Percentiles rank a stretch among this genome's conserved stretches.
Conservation (phyloP, 768 basidiomycete species). For the Leccinum ochraceum region DNA sequence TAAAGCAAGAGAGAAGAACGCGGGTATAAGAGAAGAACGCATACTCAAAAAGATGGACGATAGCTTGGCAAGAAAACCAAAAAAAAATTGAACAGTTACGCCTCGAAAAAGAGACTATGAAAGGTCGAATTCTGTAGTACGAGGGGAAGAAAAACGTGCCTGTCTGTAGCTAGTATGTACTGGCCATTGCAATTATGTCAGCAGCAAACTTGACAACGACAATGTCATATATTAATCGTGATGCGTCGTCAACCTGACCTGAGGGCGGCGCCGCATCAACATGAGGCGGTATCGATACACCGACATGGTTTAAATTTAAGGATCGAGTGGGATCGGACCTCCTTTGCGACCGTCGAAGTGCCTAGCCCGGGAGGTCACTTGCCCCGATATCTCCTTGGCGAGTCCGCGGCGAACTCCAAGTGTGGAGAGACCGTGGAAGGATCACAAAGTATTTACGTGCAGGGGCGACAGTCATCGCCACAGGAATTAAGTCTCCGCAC, state of each 20-base stretch:
- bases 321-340: background rate
- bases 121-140: conserved; percentile 9
- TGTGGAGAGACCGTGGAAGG: too few species aligned
- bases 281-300: background rate
- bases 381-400: background rate
- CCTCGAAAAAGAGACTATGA: conserved; percentile 9
- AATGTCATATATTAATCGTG: too few species aligned
- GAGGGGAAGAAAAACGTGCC: conserved; percentile 1
- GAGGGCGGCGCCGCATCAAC: too few species aligned
- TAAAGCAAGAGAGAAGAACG: conserved; percentile 22
- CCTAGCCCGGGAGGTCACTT: background rate
- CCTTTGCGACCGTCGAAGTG: background rate
- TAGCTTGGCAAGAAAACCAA: conserved; percentile 9
- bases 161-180: background rate
- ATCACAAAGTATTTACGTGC: too few species aligned
- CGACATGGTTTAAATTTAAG: background rate
- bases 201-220: conserved; percentile 15
- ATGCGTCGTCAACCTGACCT: background rate
- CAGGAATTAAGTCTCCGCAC: conserved; percentile 30
- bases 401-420: background rate
- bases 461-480: background rate
- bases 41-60: conserved; percentile 27
- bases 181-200: conserved; percentile 19
- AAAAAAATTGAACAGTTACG: conserved; percentile 8
- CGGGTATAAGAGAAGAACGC: conserved; percentile 28